Evolutionary conservation across 495 filamentous ascomycete genomes (phyloP), one percentile per base, ranked within the genome.

Genomic region (Friedmanniomyces simplex): DNA sequence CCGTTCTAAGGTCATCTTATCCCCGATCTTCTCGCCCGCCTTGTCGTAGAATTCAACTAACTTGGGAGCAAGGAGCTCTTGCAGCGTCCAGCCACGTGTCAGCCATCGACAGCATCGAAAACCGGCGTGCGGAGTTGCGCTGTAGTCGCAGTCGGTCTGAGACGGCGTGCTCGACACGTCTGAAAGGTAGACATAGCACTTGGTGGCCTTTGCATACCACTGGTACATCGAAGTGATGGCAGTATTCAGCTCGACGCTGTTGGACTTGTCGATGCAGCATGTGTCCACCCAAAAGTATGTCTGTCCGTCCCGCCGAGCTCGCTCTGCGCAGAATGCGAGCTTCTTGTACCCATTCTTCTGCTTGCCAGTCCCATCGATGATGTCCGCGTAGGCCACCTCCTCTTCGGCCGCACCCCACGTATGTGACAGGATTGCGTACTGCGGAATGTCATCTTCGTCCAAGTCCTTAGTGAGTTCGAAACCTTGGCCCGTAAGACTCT

Each of bases 211-310:
- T 20, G 26, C 22, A 43, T 62, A 62, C 60, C 60, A 62, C 42
- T 16, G 25, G 45, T 55, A 59, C 60, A 63, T 62, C 10, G 56
- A 62, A 24, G 52, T 62, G 30, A 62, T 62, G 16, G 60, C 55
- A 21, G 52, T 58, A 14, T 22, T n/a, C 25, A 63, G 49, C 42
- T 63, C 60, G 16, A 32, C 32, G 45, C 43, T 56, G 45, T 46
- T 60, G 18, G 24, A 51, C 34, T 60, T 54, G 24, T 63, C 47
- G 24, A 63, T 63, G 42, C 60, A 63, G 57, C 60, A 63, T 1
- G 60, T 63, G 30, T 63, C 60, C 22, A 63, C 51, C 60, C 60
- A 63, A 43, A 56, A 28, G 26, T 55, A 52, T n/a, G 50, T n/a
- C 30, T 49, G 32, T 8, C 57, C 57, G 37, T 60, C 42, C 18